A percentile compares a stretch with the other conserved stretches of the same genome.
These are phyloP conservation scores for Lolium rigidum DNA, from an alignment of 176 grass and related monocot genomes.

Conservation along the genomic window DNA sequence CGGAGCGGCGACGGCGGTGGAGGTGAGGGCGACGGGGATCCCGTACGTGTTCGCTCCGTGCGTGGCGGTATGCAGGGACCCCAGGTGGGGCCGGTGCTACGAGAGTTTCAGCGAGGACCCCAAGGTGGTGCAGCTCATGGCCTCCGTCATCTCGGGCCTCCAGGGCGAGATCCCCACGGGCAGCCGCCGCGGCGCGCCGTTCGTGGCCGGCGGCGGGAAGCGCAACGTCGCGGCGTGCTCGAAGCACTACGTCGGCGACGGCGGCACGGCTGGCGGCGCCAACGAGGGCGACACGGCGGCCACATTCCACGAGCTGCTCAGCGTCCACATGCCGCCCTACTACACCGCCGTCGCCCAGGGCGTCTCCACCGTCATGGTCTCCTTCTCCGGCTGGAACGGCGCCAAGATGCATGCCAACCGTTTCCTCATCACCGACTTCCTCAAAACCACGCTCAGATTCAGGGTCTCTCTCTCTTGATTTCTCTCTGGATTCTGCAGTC, in stretches of 20 bases:
- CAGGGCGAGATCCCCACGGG: constrained; percentile 61
- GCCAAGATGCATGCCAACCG: constrained; percentile 85
- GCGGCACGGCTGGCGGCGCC: constrained; percentile 65
- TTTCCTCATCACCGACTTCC: constrained; percentile 63
- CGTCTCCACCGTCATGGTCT: constrained; percentile 81
- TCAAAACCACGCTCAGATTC: constrained; percentile 72
- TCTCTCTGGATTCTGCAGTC: too few relatives aligned
- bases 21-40: constrained; percentile 90
- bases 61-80: constrained; percentile 80
- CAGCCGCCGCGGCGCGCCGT: constrained; percentile 47
- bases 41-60: constrained; percentile 89
- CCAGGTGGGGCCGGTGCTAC: constrained; percentile 87
- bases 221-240: constrained; percentile 44
- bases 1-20: constrained; percentile 74
- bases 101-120: constrained; percentile 92
- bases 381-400: constrained; percentile 82
- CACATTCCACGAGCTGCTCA: constrained; percentile 45
- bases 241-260: constrained; percentile 58
- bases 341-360: constrained; percentile 58
- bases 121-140: constrained; percentile 71
- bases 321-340: constrained; percentile 79
- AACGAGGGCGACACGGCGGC: not conserved
- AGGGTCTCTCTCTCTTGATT: constrained; percentile 17
- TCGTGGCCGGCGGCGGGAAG: constrained; percentile 51
- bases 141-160: constrained; percentile 64